These are phyloP conservation scores for Russula dissimulans DNA, from an alignment of 768 basidiomycete species.

Conservation along the genomic window DNA sequence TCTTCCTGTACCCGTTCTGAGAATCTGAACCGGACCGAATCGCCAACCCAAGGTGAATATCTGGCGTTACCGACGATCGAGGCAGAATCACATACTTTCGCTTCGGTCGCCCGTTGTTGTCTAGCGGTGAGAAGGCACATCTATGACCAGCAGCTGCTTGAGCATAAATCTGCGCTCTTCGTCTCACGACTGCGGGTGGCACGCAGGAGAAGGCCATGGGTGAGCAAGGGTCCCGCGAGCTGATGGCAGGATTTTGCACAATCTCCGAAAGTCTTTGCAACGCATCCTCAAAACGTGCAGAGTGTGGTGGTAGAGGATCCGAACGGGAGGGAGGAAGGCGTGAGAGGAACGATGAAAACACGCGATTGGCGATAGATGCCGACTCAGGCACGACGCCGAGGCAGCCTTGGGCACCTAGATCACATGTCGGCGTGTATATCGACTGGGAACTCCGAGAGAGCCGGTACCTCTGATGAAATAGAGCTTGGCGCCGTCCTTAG, in stretches of 20 bases:
- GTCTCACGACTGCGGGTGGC: neutral
- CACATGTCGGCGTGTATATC: neutral
- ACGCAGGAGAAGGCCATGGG: conserved; percentile 19
- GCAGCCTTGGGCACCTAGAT: conserved; percentile 15
- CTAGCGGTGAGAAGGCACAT: conserved; percentile 16
- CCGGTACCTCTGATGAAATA: conserved; percentile 15
- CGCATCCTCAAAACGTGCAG: neutral
- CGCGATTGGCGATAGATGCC: conserved; percentile 22
- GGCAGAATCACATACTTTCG: conserved; percentile 12
- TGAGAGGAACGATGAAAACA: conserved; percentile 20
- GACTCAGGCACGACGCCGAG: conserved; percentile 18
- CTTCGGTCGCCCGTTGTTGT: conserved; percentile 12
- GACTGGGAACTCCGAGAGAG: neutral
- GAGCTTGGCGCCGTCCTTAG: conserved; percentile 15
- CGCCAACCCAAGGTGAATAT: neutral
- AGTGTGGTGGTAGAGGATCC: neutral
- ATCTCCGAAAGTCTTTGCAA: conserved; percentile 9
- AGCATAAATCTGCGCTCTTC: neutral
- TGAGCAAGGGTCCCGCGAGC: conserved; percentile 1
- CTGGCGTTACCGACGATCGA: too few species aligned
- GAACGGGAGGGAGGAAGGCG: conserved; percentile 12
- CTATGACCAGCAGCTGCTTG: conserved; percentile 10
- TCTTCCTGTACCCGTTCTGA: conserved; percentile 18
- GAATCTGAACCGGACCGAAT: conserved; percentile 1
- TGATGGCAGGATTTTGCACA: conserved; percentile 1